phyloP scores from a whole-genome alignment of 106 monocot species.

The Chionographis japonica region DNA sequence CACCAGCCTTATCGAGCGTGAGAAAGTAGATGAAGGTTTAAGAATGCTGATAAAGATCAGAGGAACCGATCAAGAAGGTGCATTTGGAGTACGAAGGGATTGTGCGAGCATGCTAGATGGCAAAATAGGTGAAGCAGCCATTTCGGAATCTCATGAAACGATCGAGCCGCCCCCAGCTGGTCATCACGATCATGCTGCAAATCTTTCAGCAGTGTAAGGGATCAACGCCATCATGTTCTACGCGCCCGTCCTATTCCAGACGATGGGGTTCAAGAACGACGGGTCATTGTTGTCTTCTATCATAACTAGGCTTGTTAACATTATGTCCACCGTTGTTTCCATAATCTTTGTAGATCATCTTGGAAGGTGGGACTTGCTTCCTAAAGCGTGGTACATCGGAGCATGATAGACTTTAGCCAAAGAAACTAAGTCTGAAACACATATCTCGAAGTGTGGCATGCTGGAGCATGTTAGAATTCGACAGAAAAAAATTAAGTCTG shows the following conservation, averaged over 20 bases:
- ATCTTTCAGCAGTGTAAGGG: constrained; percentile 40
- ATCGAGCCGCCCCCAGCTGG: too few relatives aligned
- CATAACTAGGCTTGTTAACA: constrained; percentile 24
- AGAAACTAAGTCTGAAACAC: too few relatives aligned
- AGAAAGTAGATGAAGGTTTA: constrained; percentile 15
- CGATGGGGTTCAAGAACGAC: constrained; percentile 23
- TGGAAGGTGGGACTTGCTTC: too few relatives aligned
- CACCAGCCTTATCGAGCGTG: constrained; percentile 35
- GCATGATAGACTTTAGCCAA: too few relatives aligned
- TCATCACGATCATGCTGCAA: constrained; percentile 18
- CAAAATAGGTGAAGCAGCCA: constrained; percentile 25
- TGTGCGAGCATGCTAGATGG: constrained; percentile 22
- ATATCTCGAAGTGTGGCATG: too few relatives aligned
- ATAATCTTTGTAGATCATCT: too few relatives aligned
- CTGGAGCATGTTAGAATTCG: too few relatives aligned
- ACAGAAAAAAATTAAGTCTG: too few relatives aligned
- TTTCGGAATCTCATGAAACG: too few relatives aligned
- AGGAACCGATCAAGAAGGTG: constrained; percentile 16
- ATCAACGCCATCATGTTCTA: constrained; percentile 44
- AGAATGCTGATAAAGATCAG: constrained; percentile 22
- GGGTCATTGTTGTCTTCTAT: constrained; percentile 22
- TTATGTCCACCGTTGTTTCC: not conserved
- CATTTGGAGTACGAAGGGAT: constrained; percentile 30
- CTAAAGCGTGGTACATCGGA: too few relatives aligned
- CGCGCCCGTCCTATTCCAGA: constrained; percentile 44